Evolutionary conservation across 2,329 filamentous ascomycete genomes (phyloP).

Genomic region (Fusarium sambucinum): DNA sequence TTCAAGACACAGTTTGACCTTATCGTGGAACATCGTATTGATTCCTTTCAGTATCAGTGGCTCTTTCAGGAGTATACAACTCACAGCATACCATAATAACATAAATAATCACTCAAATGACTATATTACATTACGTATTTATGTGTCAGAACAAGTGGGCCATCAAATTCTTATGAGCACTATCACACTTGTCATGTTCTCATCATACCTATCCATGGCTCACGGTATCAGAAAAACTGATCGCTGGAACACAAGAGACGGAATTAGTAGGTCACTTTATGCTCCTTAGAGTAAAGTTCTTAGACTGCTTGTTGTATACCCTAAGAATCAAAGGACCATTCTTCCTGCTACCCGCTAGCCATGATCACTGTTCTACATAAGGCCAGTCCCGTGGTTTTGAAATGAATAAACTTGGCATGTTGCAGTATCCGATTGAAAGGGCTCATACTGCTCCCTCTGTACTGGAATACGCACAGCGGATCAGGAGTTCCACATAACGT

Average conservation of each 20-base stretch:
- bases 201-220: not conserved
- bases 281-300: too few species aligned
- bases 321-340: too few species aligned
- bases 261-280: too few species aligned
- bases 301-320: too few species aligned
- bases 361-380: not conserved
- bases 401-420: not conserved
- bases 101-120: not conserved
- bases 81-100: not conserved
- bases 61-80: not conserved
- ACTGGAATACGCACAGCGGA: not conserved
- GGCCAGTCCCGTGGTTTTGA: not conserved
- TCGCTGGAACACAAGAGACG: too few species aligned
- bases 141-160: not conserved
- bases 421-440: not conserved
- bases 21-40: not conserved
- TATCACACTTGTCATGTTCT: not conserved
- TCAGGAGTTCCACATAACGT: not conserved
- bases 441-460: too few species aligned
- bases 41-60: not conserved
- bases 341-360: too few species aligned
- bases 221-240: too few species aligned
- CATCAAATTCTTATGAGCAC: fast-evolving
- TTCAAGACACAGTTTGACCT: too few species aligned
- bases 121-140: not conserved